Base-by-base conservation (phyloP, 805 yeast genomes). In the Naumovozyma castellii region DNA sequence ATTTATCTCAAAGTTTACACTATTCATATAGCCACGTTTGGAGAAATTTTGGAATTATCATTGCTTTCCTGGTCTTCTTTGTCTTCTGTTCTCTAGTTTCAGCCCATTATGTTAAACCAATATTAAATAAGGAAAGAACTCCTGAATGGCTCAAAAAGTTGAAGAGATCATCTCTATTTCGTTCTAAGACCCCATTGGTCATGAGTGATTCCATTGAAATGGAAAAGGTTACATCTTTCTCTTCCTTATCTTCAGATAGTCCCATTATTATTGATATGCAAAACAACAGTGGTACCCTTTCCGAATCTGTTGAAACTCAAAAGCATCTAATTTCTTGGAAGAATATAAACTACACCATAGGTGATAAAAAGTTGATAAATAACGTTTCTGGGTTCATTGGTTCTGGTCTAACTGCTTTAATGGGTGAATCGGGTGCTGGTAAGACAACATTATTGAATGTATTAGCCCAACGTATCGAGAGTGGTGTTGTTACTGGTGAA, bases 1-100 rank as follows among this genome's bases (percentile, higher is more conserved):
- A 79, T 51, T 46, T 84, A 36, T 41, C 43, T 2, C 49, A 51
- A 4, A 57, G 76, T 6, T 80, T 63, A 58, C 50, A 59, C 27
- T 84, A 80, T 64, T 49, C 57, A 18, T 74, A 69, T 51, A 42
- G 58, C 18, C 86, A 84, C 59, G 72, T 73, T 43, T 84, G 94
- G 94, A 75, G 94, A 66, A 80, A 84, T 57, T 67, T 79, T 42
- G 94, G 85, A 51, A 75, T 79, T 48, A 48, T 72, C 40, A 52
- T 76, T 49, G 84, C 68, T 4, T 78, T 68, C 52, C 57, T 67
- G 41, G 45, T 66, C 3, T 70, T 66, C 45, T 67, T 61, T 47
- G 35, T 57, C 14, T 39, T 39, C 18, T 38, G 53, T 33, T 55
- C 64, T 33, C 37, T 57, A 19, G 28, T 59, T 17, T 62, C 59